Conservation (phyloP, 2,329 filamentous ascomycete species). For the Colletotrichum musicola region DNA sequence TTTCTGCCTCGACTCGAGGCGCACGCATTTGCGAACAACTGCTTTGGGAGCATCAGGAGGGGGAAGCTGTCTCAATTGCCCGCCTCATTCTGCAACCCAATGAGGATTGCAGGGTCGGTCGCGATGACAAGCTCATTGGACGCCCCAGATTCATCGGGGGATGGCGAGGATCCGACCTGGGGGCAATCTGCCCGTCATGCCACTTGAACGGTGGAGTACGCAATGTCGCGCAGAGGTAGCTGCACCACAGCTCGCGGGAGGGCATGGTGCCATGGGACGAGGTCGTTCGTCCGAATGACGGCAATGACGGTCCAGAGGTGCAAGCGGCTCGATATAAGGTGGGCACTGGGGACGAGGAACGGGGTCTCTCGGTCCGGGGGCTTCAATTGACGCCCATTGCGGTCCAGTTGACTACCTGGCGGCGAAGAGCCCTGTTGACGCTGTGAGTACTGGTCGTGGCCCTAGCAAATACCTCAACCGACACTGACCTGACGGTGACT, state of each 20-base stretch:
- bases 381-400: conserved; percentile 5
- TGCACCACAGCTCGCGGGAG: not conserved
- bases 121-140: conserved; percentile 13
- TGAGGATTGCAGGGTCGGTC: not conserved
- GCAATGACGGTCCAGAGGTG: not conserved
- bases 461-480: conserved; percentile 5
- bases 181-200: conserved; percentile 34
- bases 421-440: not conserved
- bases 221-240: conserved; percentile 30
- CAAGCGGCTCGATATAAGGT: not conserved
- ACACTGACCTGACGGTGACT: conserved; percentile 4
- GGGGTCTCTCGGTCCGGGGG: not conserved
- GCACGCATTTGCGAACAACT: conserved; percentile 27
- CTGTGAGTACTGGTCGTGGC: not conserved
- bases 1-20: not conserved
- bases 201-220: conserved; percentile 19
- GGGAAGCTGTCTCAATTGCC: not conserved
- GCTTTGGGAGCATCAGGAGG: not conserved
- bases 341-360: not conserved
- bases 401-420: not conserved
- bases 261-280: no score
- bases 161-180: conserved; percentile 19
- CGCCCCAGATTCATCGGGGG: conserved; percentile 6
- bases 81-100: conserved; percentile 26
- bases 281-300: no score